Conservation (phyloP, 2,329 filamentous ascomycete species). For the Ophiocordyceps unilateralis region DNA sequence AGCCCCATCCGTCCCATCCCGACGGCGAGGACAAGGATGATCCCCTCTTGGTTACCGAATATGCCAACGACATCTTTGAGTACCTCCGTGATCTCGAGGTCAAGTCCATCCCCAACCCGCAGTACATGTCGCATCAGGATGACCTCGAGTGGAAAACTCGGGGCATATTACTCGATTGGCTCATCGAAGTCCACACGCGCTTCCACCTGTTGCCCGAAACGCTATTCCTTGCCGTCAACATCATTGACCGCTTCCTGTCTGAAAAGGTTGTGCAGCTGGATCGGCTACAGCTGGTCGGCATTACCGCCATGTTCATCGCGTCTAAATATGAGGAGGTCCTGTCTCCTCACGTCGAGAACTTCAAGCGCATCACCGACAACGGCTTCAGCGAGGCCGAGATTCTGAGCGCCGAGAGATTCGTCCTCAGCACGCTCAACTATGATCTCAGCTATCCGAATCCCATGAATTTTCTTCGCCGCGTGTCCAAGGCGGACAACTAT, state of each 20-base stretch:
- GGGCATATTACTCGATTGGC: conserved; percentile 92
- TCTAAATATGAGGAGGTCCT: conserved; percentile 98
- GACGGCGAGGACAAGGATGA: conserved; percentile 83
- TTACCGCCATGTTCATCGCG: conserved; percentile 98
- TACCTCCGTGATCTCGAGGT: conserved; percentile 78
- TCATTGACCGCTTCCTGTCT: conserved; percentile 94
- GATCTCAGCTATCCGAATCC: conserved; percentile 97
- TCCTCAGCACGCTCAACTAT: conserved; percentile 81
- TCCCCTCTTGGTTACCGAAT: conserved; percentile 94
- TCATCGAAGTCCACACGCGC: conserved; percentile 93
- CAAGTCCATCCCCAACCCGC: conserved; percentile 64
- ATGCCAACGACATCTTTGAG: conserved; percentile 92
- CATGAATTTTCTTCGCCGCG: conserved; percentile 98
- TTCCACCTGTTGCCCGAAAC: conserved; percentile 94
- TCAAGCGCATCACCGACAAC: conserved; percentile 91
- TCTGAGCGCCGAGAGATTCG: conserved; percentile 87
- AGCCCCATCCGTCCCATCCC: conserved; percentile 39
- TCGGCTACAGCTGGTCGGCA: conserved; percentile 87
- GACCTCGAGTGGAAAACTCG: conserved; percentile 98
- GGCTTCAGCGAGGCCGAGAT: conserved; percentile 93
- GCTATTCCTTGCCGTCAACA: conserved; percentile 90
- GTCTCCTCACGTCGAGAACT: conserved; percentile 91
- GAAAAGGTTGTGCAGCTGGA: conserved; percentile 91
- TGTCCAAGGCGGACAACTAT: conserved; percentile 98
- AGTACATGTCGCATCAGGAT: conserved; percentile 90